Percentiles rank a stretch among this genome's conserved stretches.
Conservation (phyloP, 176 grass and related monocot genomes). For the Juncus inflexus region DNA sequence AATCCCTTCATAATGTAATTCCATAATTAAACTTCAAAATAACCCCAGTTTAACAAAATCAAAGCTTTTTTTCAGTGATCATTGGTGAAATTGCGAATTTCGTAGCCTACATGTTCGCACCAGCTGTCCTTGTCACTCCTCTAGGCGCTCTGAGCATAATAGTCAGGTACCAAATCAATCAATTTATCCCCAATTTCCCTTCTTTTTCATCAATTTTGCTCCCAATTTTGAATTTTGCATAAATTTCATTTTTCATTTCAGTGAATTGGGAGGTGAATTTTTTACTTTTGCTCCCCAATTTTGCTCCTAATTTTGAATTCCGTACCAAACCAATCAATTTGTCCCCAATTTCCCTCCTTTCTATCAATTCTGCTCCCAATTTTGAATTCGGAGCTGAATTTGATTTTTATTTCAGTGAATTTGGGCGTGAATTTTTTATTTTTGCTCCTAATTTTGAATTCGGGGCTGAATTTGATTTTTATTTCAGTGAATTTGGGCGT, state of each 20-base stretch:
- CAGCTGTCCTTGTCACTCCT: constrained; percentile 73
- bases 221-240: no score
- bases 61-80: constrained; percentile 57
- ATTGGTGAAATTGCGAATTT: constrained; percentile 91
- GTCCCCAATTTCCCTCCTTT: not conserved
- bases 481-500: no score
- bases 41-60: constrained; percentile 1
- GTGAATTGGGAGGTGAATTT: not conserved
- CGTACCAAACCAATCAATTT: no score
- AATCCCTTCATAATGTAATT: constrained; percentile 4
- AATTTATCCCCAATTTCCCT: not conserved
- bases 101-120: constrained; percentile 89
- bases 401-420: no score
- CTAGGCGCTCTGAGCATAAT: constrained; percentile 89
- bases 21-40: constrained; percentile 11
- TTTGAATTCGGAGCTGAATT: no score
- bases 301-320: no score
- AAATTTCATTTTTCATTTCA: no score
- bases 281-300: not conserved
- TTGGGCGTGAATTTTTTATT: no score
- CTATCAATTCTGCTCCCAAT: constrained; percentile 8
- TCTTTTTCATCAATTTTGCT: not conserved
- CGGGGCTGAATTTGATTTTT: no score
- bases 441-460: no score
- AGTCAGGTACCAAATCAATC: constrained; percentile 44